Conservation (phyloP, 495 filamentous ascomycete species). For the Trypethelium eluteriae region DNA sequence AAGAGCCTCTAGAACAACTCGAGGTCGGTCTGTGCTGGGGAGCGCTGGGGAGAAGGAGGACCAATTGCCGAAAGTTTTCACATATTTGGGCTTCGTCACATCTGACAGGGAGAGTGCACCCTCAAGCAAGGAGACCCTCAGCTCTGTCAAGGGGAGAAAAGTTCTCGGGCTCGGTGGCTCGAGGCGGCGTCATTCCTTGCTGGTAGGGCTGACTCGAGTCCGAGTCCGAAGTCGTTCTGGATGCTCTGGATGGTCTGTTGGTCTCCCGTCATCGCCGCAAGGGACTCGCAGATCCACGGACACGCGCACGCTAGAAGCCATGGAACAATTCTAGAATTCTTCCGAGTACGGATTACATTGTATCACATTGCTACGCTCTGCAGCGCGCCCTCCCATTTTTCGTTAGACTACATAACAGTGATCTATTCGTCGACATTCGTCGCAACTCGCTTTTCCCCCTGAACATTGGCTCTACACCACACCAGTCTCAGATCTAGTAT, state of each 20-base stretch:
- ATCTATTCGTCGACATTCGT: neutral
- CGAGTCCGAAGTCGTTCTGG: neutral
- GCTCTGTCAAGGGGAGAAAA: too few species aligned
- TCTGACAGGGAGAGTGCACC: neutral
- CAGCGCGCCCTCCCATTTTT: conserved; percentile 3
- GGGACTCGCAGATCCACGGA: neutral
- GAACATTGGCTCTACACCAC: neutral
- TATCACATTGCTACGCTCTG: neutral
- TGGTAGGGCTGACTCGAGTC: neutral
- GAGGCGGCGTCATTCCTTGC: conserved; percentile 9
- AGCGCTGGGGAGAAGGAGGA: neutral
- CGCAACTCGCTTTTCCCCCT: neutral
- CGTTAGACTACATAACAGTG: neutral
- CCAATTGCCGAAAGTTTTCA: neutral
- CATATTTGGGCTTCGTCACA: neutral
- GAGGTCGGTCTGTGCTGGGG: conserved; percentile 7
- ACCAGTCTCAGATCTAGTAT: neutral
- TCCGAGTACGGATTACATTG: neutral
- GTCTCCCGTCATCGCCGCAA: too few species aligned
- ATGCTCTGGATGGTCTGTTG: neutral
- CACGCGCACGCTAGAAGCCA: neutral
- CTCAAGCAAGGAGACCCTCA: neutral
- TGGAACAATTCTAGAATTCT: conserved; percentile 7
- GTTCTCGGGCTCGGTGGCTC: neutral
- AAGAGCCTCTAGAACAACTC: neutral